Base-by-base conservation (phyloP, 352 stramenopile genomes). In the Discostella stelligera region DNA sequence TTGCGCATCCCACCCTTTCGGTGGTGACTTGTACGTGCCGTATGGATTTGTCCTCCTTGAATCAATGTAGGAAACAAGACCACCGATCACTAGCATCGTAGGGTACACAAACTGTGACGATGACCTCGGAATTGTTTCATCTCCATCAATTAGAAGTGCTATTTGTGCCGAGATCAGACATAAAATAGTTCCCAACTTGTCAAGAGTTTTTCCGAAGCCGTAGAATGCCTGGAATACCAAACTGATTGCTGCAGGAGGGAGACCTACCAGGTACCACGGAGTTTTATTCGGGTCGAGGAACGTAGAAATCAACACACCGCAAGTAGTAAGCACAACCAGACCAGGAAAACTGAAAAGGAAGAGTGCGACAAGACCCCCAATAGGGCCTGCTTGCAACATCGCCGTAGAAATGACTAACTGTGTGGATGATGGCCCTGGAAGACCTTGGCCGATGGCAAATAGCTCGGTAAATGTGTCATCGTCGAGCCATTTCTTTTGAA, bases 381-480 rank as follows among this genome's bases (percentile, higher is more conserved):
- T 70, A 7, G 90, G 90, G 3, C 95, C 95, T 10, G 92, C 94
- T 23, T 91, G 93, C 56, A 93, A 90, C 0, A 95, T 75, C 0
- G 94, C 95, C 67, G 96, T 97, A 53, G 86, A 89, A 27, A 96
- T 89, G 8, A 97, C 88, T 9, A 96, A 86, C 75, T 97, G 93
- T 3, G 94, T 97, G 48, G 89, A 96, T 9, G 94, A 97, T 32
- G 95, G 94, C 1, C 95, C 95, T 0, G 95, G 95, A 27, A 98
- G 81, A 91, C 94, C 71, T 66, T 94, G 95, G 3, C 94, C 93
- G 71, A 98, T 95, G 1, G 94, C 95, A 69, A 98, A 93, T 20
- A 97, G 87, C 80, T 98, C 95, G 0, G 94, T 91, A 74, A 97
- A 98, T 44, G 90, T 84, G 49, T 97, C 94, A 71, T 97, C 94